These are phyloP conservation scores for Paramarasmius palmivorus DNA, from an alignment of 1,284 basidiomycete species.

Conservation along the genomic window DNA sequence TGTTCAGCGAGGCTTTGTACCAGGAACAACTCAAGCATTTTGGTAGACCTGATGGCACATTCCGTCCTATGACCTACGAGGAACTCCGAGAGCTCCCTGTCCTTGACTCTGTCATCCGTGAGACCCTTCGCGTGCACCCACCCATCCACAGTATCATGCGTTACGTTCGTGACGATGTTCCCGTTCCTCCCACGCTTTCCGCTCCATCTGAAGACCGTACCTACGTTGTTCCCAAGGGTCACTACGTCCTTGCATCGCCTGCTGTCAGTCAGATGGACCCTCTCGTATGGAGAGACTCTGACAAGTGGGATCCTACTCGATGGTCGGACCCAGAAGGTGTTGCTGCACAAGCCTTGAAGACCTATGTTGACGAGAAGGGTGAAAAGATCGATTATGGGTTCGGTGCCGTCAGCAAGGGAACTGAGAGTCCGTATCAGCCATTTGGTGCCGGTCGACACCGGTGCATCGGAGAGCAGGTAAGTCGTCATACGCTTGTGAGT, in stretches of 20 bases:
- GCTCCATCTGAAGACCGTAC: too few species aligned
- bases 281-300: constrained; percentile 75
- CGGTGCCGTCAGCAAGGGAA: constrained; percentile 91
- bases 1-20: constrained; percentile 72
- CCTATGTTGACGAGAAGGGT: constrained; percentile 72
- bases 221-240: too few species aligned
- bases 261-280: constrained; percentile 91
- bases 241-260: constrained; percentile 37
- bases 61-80: constrained; percentile 86
- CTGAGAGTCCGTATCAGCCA: constrained; percentile 89
- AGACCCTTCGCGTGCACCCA: constrained; percentile 90
- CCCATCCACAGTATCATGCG: constrained; percentile 87
- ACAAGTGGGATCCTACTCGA: constrained; percentile 77
- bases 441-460: constrained; percentile 96
- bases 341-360: constrained; percentile 74
- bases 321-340: constrained; percentile 85
- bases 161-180: too few species aligned
- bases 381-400: constrained; percentile 97
- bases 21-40: constrained; percentile 89
- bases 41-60: constrained; percentile 76
- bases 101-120: constrained; percentile 89
- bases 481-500: constrained; percentile 16
- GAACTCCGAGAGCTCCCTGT: constrained; percentile 83
- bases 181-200: too few species aligned
- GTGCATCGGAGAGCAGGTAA: constrained; percentile 91